Evolutionary conservation across 108 stramenopile species (phyloP), one percentile per base, ranked within the genome.

Genomic region (Nannochloropsis oceanica): DNA sequence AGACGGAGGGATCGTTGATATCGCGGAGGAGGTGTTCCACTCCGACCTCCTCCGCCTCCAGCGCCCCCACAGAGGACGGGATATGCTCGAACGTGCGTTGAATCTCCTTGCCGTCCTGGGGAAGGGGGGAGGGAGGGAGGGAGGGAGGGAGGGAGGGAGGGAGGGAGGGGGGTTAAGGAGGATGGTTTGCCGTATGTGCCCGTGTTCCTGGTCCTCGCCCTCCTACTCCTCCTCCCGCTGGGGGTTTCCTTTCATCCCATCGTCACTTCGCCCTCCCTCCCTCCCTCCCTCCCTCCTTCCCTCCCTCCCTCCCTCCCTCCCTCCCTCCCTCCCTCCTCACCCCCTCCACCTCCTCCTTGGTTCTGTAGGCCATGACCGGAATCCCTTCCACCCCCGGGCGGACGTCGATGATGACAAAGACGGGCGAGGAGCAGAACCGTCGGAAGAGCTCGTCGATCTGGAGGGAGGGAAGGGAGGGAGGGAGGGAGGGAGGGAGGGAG

Each of bases 351-450:
- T 87, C 87, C 84, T 87, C 87, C 14, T 43, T 27, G 13, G 83
- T 84, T 10, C 79, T 13, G 50, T 22, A 86, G 24, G 84, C 88
- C 90, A 87, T 97, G 20, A 96, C 96, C 27, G 98, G 98, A 43
- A 97, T 90, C 80, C 93, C 94, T 86, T 94, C 93, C 85, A 95
- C 91, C 84, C 95, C 94, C 26, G 97, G 94, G 20, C 97, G 91
- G 84, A 99, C 95, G 90, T 99, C 97, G 91, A 99, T 96, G 89
- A 99, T 97, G 42, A 96, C 96, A 92, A 98, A 97, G n/a, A 99
- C 94, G 18, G 96, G 95, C 59, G 88, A 22, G 7, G 94, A 89
- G 26, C 94, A 90, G 87, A 96, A 97, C 43, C 95, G 91, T 73
- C 92, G 85, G 59, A 95, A 90, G 83, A 97, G 89, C 20, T 90